These are phyloP conservation scores for Sporobolomyces pararoseus DNA, from an alignment of 768 basidiomycete genomes.

Conservation along the genomic window DNA sequence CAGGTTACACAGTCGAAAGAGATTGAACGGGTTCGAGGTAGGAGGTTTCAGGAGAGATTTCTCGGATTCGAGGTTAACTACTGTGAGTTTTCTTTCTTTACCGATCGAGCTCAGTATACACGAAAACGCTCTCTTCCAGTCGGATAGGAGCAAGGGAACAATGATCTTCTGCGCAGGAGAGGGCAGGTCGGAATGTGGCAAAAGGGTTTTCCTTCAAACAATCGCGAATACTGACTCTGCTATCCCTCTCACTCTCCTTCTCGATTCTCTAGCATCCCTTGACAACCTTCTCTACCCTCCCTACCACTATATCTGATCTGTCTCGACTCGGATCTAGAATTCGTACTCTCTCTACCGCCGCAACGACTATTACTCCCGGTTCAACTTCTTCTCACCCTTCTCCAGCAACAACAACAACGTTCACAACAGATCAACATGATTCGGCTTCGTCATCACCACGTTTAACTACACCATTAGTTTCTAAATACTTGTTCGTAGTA, in stretches of 20 bases:
- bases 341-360: too few species aligned
- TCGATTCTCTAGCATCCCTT: not conserved
- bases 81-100: not conserved
- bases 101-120: not conserved
- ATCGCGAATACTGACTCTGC: too few species aligned
- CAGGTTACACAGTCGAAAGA: too few species aligned
- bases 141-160: too few species aligned
- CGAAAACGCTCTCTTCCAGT: conserved; percentile 18
- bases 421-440: too few species aligned
- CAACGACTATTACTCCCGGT: not conserved
- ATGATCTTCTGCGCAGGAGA: too few species aligned
- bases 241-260: conserved; percentile 54
- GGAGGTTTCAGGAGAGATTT: not conserved
- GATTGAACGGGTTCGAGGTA: not conserved
- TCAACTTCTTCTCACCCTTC: not conserved
- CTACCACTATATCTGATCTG: too few species aligned
- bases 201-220: too few species aligned
- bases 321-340: too few species aligned
- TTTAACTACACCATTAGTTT: conserved; percentile 41
- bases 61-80: not conserved
- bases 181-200: too few species aligned
- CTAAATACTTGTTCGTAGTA: conserved; percentile 75
- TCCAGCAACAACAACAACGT: conserved; percentile 21
- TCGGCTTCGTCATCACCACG: not conserved
- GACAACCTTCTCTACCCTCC: too few species aligned